These are phyloP conservation scores for Cytospora piceae DNA, from an alignment of 2,329 filamentous ascomycete genomes.

Conservation along the genomic window DNA sequence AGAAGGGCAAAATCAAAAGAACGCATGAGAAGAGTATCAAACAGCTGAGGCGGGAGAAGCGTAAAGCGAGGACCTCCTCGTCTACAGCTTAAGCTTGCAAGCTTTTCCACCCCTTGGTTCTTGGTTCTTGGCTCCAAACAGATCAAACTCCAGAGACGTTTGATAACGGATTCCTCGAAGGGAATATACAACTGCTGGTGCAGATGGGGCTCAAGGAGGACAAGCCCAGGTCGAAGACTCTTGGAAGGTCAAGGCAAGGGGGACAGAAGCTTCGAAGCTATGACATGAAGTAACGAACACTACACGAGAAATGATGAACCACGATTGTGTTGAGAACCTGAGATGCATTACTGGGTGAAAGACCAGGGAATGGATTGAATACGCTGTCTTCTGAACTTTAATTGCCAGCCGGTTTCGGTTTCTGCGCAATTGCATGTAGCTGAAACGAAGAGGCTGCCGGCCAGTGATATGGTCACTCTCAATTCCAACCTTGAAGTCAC, in stretches of 20 bases:
- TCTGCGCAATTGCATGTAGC: neutral
- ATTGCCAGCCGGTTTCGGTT: neutral
- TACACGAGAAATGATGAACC: no score
- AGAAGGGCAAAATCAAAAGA: constrained; percentile 6
- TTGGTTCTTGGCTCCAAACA: neutral
- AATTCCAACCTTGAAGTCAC: neutral
- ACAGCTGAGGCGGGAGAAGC: constrained; percentile 12
- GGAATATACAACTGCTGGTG: no score
- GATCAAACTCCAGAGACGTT: neutral
- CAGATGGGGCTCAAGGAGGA: no score
- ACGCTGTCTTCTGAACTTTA: neutral
- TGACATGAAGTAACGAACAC: no score
- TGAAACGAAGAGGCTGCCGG: neutral
- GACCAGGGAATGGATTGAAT: neutral
- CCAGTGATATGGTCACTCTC: neutral
- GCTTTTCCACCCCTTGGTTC: neutral
- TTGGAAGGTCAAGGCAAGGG: no score
- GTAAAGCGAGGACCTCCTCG: neutral
- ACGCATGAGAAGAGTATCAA: constrained; percentile 15
- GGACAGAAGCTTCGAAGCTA: no score
- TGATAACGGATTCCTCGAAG: no score
- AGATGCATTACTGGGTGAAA: neutral
- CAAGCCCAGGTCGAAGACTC: no score
- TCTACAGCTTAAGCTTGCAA: neutral
- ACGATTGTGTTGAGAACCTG: no score